Evolutionary conservation across 202 grass and related monocot species (phyloP), one percentile per base, ranked within the genome.

Genomic region (Zoysia matrella): DNA sequence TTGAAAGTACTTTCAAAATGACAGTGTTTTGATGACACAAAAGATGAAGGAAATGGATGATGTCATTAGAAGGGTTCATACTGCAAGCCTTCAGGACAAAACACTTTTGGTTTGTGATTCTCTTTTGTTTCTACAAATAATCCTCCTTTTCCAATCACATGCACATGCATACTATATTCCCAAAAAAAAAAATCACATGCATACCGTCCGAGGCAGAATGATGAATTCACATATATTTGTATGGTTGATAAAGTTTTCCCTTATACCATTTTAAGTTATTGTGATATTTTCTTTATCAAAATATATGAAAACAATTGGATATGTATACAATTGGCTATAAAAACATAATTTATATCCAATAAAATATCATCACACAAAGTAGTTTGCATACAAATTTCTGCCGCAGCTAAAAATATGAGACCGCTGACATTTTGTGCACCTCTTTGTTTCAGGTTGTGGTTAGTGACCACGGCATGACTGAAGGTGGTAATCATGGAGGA

Each of bases 31-130:
- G 84, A 98, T 98, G 95, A 22, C 85, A 57, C 85, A 86, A 83
- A 98, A 95, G 84, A 89, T 98, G 74, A 98, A 93, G 79, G 92
- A 98, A 69, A 98, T 98, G 90, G 92, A 98, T 90, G 86, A 93
- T 76, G 90, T 98, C 10, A 95, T 98, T 79, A 95, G 72, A 85
- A 76, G 30, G 71, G 89, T 95, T 70, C 88, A 98, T 75, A 41
- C 44, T 73, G 76, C 64, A 40, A 70, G 88, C 74, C 60, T 89
- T 86, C 86, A 82, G 3, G 77, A 88, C 43, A 85, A 73, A 84
- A 91, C 90, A 74, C 89, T 98, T 87, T 67, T 98, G 89, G 95
- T 95, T 84, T 71, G 90, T 85, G 55, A 75, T 78, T 30, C 11
- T 80, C 47, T 16, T 8, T 85, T 15, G 4, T 74, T 80, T 84